Evolutionary conservation across 2,329 filamentous ascomycete genomes (phyloP).

Genomic region (Polytolypa hystricis): DNA sequence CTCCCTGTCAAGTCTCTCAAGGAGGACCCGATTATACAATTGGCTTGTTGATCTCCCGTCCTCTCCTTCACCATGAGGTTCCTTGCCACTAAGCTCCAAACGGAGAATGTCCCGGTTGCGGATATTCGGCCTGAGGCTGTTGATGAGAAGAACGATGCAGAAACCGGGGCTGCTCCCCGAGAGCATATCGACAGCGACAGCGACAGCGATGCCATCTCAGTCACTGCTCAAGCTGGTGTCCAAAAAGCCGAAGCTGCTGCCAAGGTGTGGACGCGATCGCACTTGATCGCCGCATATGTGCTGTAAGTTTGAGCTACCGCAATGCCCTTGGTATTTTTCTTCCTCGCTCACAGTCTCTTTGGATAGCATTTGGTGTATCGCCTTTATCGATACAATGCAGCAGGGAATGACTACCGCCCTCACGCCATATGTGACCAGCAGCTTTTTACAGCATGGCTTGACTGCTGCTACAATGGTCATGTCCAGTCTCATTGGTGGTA

Average conservation of each 20-base stretch:
- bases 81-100: not conserved
- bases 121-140: constrained; percentile 10
- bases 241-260: constrained; percentile 32
- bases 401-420: constrained; percentile 26
- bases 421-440: constrained; percentile 40
- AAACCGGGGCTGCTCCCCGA: not conserved
- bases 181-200: constrained; percentile 2
- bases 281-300: constrained; percentile 26
- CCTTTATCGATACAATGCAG: constrained; percentile 26
- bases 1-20: no score
- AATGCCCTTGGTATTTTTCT: not conserved
- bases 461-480: constrained; percentile 43
- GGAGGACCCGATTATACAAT: no score
- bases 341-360: not conserved
- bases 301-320: constrained; percentile 6
- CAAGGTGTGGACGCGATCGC: constrained; percentile 27
- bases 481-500: constrained; percentile 42
- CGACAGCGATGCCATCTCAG: constrained; percentile 5
- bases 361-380: constrained; percentile 27
- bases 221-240: constrained; percentile 20
- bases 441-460: constrained; percentile 41
- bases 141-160: constrained; percentile 3
- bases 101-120: not conserved
- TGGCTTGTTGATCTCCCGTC: no score
- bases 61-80: not conserved